Evolutionary conservation across 2,329 filamentous ascomycete species (phyloP).

Genomic region (Alternaria ethzedia): DNA sequence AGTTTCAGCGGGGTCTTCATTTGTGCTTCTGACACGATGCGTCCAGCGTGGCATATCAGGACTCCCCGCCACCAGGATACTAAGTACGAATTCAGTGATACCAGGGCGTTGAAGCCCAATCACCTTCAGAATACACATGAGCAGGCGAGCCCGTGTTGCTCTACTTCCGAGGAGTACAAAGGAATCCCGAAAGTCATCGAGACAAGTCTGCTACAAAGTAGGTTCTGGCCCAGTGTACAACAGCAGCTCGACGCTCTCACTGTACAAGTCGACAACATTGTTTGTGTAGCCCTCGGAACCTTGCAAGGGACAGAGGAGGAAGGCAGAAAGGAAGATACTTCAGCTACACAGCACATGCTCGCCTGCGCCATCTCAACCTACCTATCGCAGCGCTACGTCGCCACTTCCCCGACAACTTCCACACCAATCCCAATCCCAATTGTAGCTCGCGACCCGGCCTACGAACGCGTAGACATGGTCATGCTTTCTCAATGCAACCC

Average conservation of each 20-base stretch:
- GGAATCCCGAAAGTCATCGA: neutral
- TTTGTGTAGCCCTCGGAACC: conserved; percentile 5
- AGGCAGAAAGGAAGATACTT: neutral
- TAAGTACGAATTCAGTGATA: neutral
- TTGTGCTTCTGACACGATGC: neutral
- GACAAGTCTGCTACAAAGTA: rapidly evolving
- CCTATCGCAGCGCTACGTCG: neutral
- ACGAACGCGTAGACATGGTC: neutral
- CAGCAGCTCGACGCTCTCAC: neutral
- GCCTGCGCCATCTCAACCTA: neutral
- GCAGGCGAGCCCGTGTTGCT: neutral
- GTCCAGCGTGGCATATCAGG: neutral
- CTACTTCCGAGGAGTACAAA: neutral
- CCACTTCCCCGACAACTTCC: neutral
- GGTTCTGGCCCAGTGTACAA: neutral
- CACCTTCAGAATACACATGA: neutral
- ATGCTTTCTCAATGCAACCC: conserved; percentile 1
- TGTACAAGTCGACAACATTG: conserved; percentile 9
- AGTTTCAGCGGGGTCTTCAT: neutral
- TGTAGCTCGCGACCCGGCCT: neutral
- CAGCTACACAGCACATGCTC: neutral
- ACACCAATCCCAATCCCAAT: neutral
- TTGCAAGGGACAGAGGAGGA: neutral
- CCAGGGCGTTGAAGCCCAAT: neutral
- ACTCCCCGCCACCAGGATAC: neutral